A percentile compares a stretch with the other conserved stretches of the same genome.
Conservation (phyloP, 768 basidiomycete genomes). For the Nidularia sp. region DNA sequence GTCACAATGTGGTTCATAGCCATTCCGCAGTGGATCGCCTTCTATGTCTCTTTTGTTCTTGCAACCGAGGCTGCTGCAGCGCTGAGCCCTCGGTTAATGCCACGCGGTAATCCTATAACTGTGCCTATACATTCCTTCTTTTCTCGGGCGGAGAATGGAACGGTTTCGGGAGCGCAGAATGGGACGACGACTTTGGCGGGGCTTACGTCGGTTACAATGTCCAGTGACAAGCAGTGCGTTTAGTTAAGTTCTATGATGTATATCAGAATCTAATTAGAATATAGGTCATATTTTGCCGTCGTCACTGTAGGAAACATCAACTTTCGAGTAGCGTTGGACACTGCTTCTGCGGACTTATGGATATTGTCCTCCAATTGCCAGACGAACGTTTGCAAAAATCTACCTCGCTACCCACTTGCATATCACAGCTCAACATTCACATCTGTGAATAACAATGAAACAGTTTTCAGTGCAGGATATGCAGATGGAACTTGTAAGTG, state of each 20-base stretch:
- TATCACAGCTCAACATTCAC: constrained; percentile 66
- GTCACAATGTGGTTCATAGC: not conserved
- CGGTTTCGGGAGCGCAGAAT: constrained; percentile 2
- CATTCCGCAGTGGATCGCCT: not conserved
- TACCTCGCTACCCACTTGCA: constrained; percentile 68
- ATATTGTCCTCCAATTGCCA: constrained; percentile 48
- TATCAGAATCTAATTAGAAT: not conserved
- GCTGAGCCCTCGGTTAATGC: constrained; percentile 10
- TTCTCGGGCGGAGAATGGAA: not conserved
- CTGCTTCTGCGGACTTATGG: constrained; percentile 74
- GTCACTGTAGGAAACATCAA: constrained; percentile 57
- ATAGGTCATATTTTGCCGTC: constrained; percentile 65
- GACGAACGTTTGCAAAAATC: constrained; percentile 44
- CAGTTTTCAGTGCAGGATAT: constrained; percentile 56
- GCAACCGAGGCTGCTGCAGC: not conserved
- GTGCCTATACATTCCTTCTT: constrained; percentile 19
- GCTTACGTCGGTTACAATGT: constrained; percentile 38
- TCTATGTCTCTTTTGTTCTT: not conserved
- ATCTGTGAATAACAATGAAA: constrained; percentile 57
- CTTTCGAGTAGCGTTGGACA: constrained; percentile 72
- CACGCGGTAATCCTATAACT: constrained; percentile 20
- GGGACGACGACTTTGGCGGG: constrained; percentile 8
- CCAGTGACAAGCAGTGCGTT: constrained; percentile 42
- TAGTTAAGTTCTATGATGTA: not conserved
- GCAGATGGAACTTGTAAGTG: constrained; percentile 65